Percentiles rank a stretch among this genome's conserved stretches.
These are phyloP conservation scores for Sporisorium reilianum DNA, from an alignment of 1,284 basidiomycete genomes.

Conservation along the genomic window DNA sequence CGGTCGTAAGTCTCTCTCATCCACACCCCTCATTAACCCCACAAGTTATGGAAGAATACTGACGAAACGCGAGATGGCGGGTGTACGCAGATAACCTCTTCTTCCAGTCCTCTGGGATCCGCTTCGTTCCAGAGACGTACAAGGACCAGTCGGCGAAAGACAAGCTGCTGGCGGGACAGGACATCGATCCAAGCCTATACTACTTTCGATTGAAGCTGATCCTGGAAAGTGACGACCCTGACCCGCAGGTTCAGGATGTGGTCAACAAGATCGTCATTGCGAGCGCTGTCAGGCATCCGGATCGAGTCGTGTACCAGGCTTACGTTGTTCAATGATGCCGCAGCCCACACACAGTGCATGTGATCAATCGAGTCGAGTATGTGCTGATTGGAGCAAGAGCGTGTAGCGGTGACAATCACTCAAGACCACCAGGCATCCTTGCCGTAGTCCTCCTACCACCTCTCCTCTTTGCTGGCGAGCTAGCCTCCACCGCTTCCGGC, in stretches of 20 bases:
- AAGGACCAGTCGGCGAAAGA: conserved; percentile 23
- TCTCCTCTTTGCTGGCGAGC: conserved; percentile 27
- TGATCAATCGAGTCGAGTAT: too few relatives aligned
- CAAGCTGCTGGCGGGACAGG: conserved; percentile 15
- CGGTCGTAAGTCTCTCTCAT: conserved; percentile 17
- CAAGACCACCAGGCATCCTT: conserved; percentile 44
- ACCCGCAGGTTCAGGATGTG: conserved; percentile 29
- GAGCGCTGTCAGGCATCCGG: conserved; percentile 25
- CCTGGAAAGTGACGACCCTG: conserved; percentile 35
- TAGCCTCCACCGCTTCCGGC: conserved; percentile 13
- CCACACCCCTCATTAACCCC: not conserved
- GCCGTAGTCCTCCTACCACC: not conserved
- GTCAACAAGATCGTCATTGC: conserved; percentile 45
- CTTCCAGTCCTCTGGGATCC: conserved; percentile 34
- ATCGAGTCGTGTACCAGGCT: conserved; percentile 33
- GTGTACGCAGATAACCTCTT: conserved; percentile 22
- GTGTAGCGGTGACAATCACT: conserved; percentile 9
- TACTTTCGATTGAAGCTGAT: conserved; percentile 39
- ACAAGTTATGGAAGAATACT: not conserved
- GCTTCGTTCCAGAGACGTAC: conserved; percentile 25
- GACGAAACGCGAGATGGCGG: not conserved
- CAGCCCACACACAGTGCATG: too few relatives aligned
- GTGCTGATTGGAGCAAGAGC: not conserved
- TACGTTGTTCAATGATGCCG: conserved; percentile 31
- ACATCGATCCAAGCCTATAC: conserved; percentile 30